Percentiles rank a stretch among this genome's conserved stretches.
Evolutionary conservation across 2,329 filamentous ascomycete species (phyloP).

Genomic region (Emergomyces orientalis): DNA sequence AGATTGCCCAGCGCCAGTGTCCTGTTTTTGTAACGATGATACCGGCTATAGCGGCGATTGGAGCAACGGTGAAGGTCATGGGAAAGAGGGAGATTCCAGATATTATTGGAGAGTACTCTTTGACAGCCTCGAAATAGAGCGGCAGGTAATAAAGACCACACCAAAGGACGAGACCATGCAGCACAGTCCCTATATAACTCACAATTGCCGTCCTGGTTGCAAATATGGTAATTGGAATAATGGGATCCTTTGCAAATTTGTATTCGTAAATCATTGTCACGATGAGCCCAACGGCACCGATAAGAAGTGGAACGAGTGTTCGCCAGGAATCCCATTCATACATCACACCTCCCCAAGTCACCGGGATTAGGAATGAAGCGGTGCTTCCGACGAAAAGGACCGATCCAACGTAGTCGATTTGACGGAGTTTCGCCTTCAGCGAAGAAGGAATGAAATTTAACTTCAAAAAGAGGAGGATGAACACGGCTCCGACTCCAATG

Average conservation of each 20-base stretch:
- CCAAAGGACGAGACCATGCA: slow-evolving; percentile 47
- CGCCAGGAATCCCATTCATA: slow-evolving; percentile 56
- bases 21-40: slow-evolving; percentile 45
- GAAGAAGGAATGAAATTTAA: slow-evolving; percentile 41
- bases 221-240: slow-evolving; percentile 40
- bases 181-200: slow-evolving; percentile 44
- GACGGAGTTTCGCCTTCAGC: slow-evolving; percentile 41
- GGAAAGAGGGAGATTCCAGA: slow-evolving; percentile 51
- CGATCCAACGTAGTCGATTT: slow-evolving; percentile 56
- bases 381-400: slow-evolving; percentile 51
- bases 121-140: slow-evolving; percentile 37
- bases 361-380: slow-evolving; percentile 51
- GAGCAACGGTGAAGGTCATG: slow-evolving; percentile 54
- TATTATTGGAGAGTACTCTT: slow-evolving; percentile 45
- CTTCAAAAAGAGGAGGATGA: slow-evolving; percentile 47
- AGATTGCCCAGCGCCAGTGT: slow-evolving; percentile 52
- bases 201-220: slow-evolving; percentile 40
- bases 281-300: slow-evolving; percentile 46
- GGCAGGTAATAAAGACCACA: slow-evolving; percentile 48
- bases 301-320: slow-evolving; percentile 51
- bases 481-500: slow-evolving; percentile 39
- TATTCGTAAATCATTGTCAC: slow-evolving; percentile 49
- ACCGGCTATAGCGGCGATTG: slow-evolving; percentile 46
- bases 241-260: slow-evolving; percentile 42
- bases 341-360: slow-evolving; percentile 58